Conservation (phyloP, 2,329 filamentous ascomycete genomes). For the Iodosphaeria phyllophila region DNA sequence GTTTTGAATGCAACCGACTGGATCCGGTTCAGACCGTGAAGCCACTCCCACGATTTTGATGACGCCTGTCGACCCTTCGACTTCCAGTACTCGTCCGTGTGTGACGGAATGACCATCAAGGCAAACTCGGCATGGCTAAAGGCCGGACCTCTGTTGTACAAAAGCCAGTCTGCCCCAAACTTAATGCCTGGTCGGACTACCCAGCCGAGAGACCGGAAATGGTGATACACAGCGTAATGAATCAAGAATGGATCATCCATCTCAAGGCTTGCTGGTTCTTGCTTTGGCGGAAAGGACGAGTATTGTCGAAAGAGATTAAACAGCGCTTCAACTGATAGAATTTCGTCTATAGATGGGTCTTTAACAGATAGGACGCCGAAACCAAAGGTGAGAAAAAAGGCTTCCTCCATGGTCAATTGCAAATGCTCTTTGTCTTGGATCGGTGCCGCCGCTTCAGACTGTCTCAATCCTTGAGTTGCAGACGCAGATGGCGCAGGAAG, state of each 20-base stretch:
- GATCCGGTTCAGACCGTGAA: conserved; percentile 80
- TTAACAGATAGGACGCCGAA: conserved; percentile 54
- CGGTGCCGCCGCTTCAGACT: conserved; percentile 3
- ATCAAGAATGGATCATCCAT: conserved; percentile 74
- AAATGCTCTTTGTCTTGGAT: conserved; percentile 55
- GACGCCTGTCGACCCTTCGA: conserved; percentile 29
- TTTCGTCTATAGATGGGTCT: conserved; percentile 23
- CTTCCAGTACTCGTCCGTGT: conserved; percentile 57
- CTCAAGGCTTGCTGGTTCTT: conserved; percentile 27
- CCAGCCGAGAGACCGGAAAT: conserved; percentile 92
- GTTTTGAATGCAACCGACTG: conserved; percentile 83
- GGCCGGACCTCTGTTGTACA: conserved; percentile 83
- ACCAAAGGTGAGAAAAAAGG: conserved; percentile 74
- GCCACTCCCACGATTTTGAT: conserved; percentile 53
- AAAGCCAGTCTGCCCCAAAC: conserved; percentile 85
- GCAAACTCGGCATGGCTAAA: conserved; percentile 94
- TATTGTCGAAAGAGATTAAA: conserved; percentile 48
- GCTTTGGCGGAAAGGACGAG: conserved; percentile 47
- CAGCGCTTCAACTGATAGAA: conserved; percentile 35
- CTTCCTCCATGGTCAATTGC: conserved; percentile 79
- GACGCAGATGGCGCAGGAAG: too few species aligned
- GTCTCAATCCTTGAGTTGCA: too few species aligned
- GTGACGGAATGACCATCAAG: conserved; percentile 67
- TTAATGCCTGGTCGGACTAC: conserved; percentile 84
- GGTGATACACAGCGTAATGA: conserved; percentile 81